Base-by-base conservation (phyloP, 768 basidiomycete species). In the Tulasnella sp. region DNA sequence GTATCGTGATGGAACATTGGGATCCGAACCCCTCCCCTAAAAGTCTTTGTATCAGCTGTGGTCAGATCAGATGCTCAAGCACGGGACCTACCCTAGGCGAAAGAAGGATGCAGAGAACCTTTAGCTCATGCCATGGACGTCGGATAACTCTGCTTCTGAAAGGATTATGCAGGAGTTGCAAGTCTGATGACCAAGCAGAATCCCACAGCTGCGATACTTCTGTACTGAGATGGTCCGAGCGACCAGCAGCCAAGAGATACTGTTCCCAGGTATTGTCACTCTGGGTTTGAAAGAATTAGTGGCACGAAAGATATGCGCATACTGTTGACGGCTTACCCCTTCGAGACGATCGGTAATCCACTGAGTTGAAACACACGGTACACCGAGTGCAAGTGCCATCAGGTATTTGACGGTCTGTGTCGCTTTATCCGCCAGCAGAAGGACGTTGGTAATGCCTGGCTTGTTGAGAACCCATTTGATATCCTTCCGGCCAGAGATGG, bases 311-410 rank as follows among this genome's bases (percentile, higher is more conserved):
- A 81, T 54, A 44, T 22, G 44, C 9, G 46, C n/a, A 34, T 34
- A 75, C 22, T 4, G 0, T 31, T 6, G 4, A 42, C 24, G 22
- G 46, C 81, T 75, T 81, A 74, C 81, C 50, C 40, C 74, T 40
- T 2, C 40, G 12, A 78, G 7, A 3, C 48, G 31, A 58, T 85
- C 84, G 3, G 83, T 80, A n/a, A 85, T 82, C 76, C 82, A 87
- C 50, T 74, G 72, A 12, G 77, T 77, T 0, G 83, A 83, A 7
- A 88, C 73, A 81, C 85, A 86, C 2, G 87, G 87, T 28, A 88
- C 84, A 4, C 87, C 87, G 69, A 86, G 82, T 1, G 86, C 85
- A 31, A 88, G 83, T 11, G 86, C 85, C 37, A 84, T 83, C 82
- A 87, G 83, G 78, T 84, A 84, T 81, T 87, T 88, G 34, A 82